Percentiles rank a stretch among this genome's conserved stretches.
These are phyloP conservation scores for Rhodomyrtus psidioides DNA, from an alignment of 441 rosid genomes.

Conservation along the genomic window DNA sequence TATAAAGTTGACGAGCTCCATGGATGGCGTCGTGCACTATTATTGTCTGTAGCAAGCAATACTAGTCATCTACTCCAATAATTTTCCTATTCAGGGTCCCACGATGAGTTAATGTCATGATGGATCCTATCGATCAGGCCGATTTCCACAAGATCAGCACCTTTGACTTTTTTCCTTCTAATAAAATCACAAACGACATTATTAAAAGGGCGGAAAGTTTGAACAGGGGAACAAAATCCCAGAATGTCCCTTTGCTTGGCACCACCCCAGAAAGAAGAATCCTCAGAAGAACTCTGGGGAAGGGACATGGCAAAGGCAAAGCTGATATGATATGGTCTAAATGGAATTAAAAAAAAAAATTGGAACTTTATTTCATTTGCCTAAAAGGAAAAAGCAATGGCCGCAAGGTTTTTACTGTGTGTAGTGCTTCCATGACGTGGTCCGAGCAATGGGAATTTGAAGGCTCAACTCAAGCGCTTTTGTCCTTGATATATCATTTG, in stretches of 20 bases:
- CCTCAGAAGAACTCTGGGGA: not conserved
- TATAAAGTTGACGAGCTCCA: not conserved
- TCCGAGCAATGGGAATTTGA: not conserved
- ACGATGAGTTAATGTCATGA: not conserved
- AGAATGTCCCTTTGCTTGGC: not conserved
- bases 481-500: not conserved
- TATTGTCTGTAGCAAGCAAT: not conserved
- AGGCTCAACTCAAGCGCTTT: not conserved
- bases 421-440: not conserved
- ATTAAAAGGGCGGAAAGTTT: not conserved
- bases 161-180: not conserved
- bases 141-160: not conserved
- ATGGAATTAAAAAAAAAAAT: not conserved
- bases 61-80: not conserved
- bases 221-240: not conserved
- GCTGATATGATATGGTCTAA: not conserved
- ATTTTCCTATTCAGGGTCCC: not conserved
- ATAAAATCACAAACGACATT: not conserved
- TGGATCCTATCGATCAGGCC: not conserved
- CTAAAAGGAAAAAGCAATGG: not conserved
- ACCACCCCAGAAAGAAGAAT: not conserved
- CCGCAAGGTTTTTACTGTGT: not conserved
- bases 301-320: not conserved
- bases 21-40: not conserved
- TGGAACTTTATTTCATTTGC: not conserved